Conservation (phyloP, 768 basidiomycete species). For the Hortiboletus flavorubellus region DNA sequence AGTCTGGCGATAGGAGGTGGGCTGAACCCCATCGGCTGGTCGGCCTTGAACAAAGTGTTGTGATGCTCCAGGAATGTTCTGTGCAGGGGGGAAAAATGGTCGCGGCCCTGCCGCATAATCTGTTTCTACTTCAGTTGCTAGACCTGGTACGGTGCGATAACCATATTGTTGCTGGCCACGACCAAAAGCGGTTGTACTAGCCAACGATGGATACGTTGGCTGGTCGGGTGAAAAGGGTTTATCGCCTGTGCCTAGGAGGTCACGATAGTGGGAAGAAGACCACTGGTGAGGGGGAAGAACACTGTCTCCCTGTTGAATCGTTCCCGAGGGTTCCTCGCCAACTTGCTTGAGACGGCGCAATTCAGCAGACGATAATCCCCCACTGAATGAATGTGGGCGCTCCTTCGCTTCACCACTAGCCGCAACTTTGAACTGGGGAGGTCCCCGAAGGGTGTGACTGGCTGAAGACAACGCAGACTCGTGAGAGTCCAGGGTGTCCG, state of each 20-base stretch:
- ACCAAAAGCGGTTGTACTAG: conserved; percentile 43
- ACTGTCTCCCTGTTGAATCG: conserved; percentile 35
- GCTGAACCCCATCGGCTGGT: conserved; percentile 44
- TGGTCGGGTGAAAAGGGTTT: conserved; percentile 45
- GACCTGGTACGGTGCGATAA: conserved; percentile 42
- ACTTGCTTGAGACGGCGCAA: conserved; percentile 72
- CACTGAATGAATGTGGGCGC: conserved; percentile 79
- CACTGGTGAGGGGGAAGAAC: conserved; percentile 46
- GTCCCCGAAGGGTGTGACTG: conserved; percentile 56
- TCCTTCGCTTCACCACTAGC: conserved; percentile 61
- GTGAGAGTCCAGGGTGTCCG: conserved; percentile 65
- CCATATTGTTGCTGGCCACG: conserved; percentile 53
- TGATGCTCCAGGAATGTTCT: conserved; percentile 37
- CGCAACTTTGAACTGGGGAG: conserved; percentile 51
- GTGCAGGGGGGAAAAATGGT: conserved; percentile 47
- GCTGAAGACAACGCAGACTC: conserved; percentile 49
- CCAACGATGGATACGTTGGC: conserved; percentile 66
- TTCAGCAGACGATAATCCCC: conserved; percentile 70
- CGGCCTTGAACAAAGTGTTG: conserved; percentile 52
- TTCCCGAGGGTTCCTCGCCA: conserved; percentile 41
- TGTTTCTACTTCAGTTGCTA: conserved; percentile 29
- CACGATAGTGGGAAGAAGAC: conserved; percentile 49
- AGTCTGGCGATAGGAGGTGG: conserved; percentile 57
- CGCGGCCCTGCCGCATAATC: conserved; percentile 62
- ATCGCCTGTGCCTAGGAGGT: conserved; percentile 35